These are phyloP conservation scores for Penstemon barbatus DNA, from an alignment of 257 asterid genomes.

Conservation along the genomic window DNA sequence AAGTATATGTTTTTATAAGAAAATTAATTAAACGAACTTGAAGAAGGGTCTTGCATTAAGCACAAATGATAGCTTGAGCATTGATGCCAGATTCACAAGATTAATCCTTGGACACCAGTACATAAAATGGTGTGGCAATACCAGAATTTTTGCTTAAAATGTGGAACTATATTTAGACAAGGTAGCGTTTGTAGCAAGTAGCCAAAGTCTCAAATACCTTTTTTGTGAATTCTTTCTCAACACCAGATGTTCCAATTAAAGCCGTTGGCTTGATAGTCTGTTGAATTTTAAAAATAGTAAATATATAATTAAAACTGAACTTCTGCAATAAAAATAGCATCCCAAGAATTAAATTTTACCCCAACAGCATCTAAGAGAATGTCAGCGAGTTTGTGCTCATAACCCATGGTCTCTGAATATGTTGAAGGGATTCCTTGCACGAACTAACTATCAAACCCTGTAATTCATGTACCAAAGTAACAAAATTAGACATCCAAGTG, in stretches of 20 bases:
- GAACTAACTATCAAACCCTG: slow-evolving; percentile 82
- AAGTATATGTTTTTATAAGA: too few species aligned
- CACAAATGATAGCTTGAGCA: too few species aligned
- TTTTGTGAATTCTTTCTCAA: slow-evolving; percentile 75
- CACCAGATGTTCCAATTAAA: slow-evolving; percentile 92
- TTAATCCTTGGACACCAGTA: too few species aligned
- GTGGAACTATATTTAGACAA: too few species aligned
- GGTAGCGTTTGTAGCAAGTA: too few species aligned
- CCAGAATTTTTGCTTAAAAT: too few species aligned
- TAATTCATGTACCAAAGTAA: slow-evolving; percentile 12
- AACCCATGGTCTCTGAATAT: slow-evolving; percentile 95
- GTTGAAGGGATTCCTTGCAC: slow-evolving; percentile 85
- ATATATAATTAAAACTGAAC: slow-evolving; percentile 3
- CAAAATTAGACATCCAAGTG: neutral
- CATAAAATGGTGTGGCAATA: too few species aligned
- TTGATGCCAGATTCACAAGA: too few species aligned
- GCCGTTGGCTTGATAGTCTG: slow-evolving; percentile 89
- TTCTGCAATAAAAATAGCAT: neutral
- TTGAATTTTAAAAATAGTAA: slow-evolving; percentile 13
- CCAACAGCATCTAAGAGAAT: slow-evolving; percentile 84
- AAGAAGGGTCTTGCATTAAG: too few species aligned
- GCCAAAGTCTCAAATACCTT: slow-evolving; percentile 52
- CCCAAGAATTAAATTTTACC: slow-evolving; percentile 42
- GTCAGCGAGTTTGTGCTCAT: slow-evolving; percentile 64
- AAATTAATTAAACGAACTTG: too few species aligned